Evolutionary conservation across 1,139 yeast species (phyloP).

Genomic region (Yamadazyma diospyri): DNA sequence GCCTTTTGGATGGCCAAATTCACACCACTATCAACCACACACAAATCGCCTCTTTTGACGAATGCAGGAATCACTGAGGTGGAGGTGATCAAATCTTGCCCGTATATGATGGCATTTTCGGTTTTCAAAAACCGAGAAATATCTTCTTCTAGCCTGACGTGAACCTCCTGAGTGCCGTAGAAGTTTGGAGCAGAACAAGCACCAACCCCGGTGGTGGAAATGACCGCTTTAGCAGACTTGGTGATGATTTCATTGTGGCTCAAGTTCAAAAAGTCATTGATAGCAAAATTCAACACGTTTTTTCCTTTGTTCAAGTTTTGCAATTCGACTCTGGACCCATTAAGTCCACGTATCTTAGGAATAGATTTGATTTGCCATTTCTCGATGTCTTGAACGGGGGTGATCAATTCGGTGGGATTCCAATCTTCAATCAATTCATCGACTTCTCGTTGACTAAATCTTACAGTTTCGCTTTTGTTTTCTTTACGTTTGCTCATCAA

Average conservation of each 20-base stretch:
- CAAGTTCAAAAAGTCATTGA: slow-evolving; percentile 61
- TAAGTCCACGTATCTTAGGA: slow-evolving; percentile 61
- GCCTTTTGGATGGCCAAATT: slow-evolving; percentile 85
- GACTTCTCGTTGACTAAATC: slow-evolving; percentile 62
- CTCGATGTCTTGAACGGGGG: slow-evolving; percentile 49
- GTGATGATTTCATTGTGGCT: slow-evolving; percentile 45
- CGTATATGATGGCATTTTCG: slow-evolving; percentile 79
- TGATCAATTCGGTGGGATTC: slow-evolving; percentile 83
- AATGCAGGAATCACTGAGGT: slow-evolving; percentile 98
- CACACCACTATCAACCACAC: slow-evolving; percentile 82
- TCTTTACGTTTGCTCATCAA: slow-evolving; percentile 78
- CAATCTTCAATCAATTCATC: slow-evolving; percentile 87
- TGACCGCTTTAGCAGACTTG: slow-evolving; percentile 55
- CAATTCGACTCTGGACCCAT: slow-evolving; percentile 47
- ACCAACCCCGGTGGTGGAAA: slow-evolving; percentile 84
- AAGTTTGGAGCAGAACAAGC: slow-evolving; percentile 99
- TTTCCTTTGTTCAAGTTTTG: slow-evolving; percentile 14
- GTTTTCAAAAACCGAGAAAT: slow-evolving; percentile 72
- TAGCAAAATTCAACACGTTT: slow-evolving; percentile 57
- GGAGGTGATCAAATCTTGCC: slow-evolving; percentile 89
- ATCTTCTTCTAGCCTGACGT: slow-evolving; percentile 73
- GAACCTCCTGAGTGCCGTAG: slow-evolving; percentile 94
- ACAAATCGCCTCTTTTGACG: slow-evolving; percentile 89
- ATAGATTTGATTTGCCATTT: slow-evolving; percentile 58
- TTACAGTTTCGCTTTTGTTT: slow-evolving; percentile 68